phyloP scores from a whole-genome alignment of 2,329 filamentous ascomycete genomes.

The Fusarium mundagurra region DNA sequence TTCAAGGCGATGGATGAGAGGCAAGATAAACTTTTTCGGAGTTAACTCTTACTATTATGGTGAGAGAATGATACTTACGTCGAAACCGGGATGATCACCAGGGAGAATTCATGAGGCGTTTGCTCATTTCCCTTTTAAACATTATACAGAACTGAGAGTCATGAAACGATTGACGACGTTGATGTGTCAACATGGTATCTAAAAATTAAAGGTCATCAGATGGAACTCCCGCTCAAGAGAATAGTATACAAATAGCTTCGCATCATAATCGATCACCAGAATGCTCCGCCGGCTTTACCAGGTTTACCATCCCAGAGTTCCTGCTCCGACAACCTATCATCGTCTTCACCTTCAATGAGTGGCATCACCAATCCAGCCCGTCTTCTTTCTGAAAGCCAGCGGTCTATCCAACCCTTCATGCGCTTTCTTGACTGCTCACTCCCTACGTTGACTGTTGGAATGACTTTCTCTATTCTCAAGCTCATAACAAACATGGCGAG shows the following conservation, averaged over 20 bases:
- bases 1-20: not conserved
- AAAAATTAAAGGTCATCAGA: not conserved
- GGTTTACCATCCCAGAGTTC: conserved; percentile 54
- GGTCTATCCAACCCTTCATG: conserved; percentile 73
- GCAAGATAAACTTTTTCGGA: conserved; percentile 7
- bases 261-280: conserved; percentile 46
- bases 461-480: conserved; percentile 85
- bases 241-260: not conserved
- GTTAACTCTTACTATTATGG: not conserved
- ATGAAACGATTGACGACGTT: not conserved
- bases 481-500: conserved; percentile 92
- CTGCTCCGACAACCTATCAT: conserved; percentile 40
- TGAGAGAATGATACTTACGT: conserved; percentile 25
- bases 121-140: conserved; percentile 22
- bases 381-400: conserved; percentile 68
- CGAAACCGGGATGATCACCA: conserved; percentile 31
- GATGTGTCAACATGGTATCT: not conserved
- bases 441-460: conserved; percentile 90
- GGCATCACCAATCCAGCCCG: conserved; percentile 63
- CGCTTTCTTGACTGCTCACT: conserved; percentile 65
- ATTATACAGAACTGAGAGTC: not conserved
- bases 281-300: conserved; percentile 51
- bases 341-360: conserved; percentile 53
- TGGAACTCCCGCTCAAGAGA: not conserved
- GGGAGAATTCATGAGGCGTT: conserved; percentile 38